Base-by-base conservation (phyloP, 2,329 filamentous ascomycete species). In the Fonsecaea pugnacius region DNA sequence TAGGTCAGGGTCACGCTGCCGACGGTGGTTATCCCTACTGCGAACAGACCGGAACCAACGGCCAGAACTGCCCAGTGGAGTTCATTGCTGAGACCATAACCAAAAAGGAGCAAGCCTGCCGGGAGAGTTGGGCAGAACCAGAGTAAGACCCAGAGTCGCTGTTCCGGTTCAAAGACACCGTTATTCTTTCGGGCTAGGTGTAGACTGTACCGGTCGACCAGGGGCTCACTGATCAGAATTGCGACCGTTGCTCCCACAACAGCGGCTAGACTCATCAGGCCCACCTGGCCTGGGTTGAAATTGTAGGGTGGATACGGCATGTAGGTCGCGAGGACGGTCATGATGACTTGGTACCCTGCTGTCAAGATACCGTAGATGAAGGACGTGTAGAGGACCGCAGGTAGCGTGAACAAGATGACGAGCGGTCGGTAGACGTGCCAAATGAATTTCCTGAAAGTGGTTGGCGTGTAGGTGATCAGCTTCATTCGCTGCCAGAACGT, bases 111-210 rank as follows among this genome's bases (percentile, higher is more conserved):
- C 12, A 52, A 6, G 18, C 36, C 9, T n/a, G 16, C 18, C 27
- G 30, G 21, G 18, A 27, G 8, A 7, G 24, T 43, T 16, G 52
- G 8, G 2, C 46, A 32, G n/a, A 43, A 3, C 16, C 51, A 60
- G 2, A 69, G 33, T 5, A 63, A 61, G 21, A 68, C 52, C 75
- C 76, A 79, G 1, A 83, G 73, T 2, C 80, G 75, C 78, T 82
- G 82, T 69, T 83, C 81, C 1, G 81, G 78, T 70, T 83, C 81
- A 53, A 79, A 81, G 64, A 80, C 77, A 35, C 80, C 80, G 30
- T 74, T 73, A 68, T 83, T 83, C 12, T 75, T 73, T 21, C 75
- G 75, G 2, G 81, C 77, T 56, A 82, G 75, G 32, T 70, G 73
- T 30, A 78, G 60, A 38, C 80, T 76, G 0, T 72, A 73, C 72